These are phyloP conservation scores for Marasmius sp. DNA, from an alignment of 1,284 basidiomycete species.

Conservation along the genomic window DNA sequence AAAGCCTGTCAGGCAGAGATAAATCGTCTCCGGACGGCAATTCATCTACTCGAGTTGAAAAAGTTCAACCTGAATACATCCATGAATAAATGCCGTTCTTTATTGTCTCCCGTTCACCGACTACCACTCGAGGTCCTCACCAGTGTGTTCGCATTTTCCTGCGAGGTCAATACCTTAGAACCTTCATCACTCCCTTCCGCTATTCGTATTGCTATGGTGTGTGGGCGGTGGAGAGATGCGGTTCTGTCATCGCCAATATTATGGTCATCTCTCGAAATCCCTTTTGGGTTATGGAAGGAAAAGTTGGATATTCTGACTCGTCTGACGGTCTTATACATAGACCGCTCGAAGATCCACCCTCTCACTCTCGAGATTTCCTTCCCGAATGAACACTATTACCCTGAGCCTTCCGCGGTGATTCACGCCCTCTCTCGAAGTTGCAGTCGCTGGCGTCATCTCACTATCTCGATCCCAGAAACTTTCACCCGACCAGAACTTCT, in stretches of 20 bases:
- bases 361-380: too few relatives aligned
- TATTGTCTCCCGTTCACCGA: neutral
- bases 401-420: too few relatives aligned
- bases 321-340: too few relatives aligned
- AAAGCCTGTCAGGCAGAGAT: neutral
- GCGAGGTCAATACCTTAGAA: neutral
- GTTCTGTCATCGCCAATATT: neutral
- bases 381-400: too few relatives aligned
- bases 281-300: too few relatives aligned
- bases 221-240: neutral
- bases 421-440: too few relatives aligned
- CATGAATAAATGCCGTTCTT: neutral
- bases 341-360: too few relatives aligned
- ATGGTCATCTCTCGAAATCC: neutral
- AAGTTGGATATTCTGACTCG: too few relatives aligned
- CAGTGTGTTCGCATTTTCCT: neutral
- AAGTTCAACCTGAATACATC: neutral
- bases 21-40: neutral
- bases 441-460: too few relatives aligned
- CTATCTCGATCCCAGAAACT: too few relatives aligned
- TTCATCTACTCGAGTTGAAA: neutral
- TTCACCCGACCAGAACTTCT: too few relatives aligned
- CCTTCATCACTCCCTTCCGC: neutral
- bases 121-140: neutral
- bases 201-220: neutral